Percentiles rank a stretch among this genome's conserved stretches.
phyloP scores from a whole-genome alignment of 495 filamentous ascomycete species.

The Neurospora tetraspora region DNA sequence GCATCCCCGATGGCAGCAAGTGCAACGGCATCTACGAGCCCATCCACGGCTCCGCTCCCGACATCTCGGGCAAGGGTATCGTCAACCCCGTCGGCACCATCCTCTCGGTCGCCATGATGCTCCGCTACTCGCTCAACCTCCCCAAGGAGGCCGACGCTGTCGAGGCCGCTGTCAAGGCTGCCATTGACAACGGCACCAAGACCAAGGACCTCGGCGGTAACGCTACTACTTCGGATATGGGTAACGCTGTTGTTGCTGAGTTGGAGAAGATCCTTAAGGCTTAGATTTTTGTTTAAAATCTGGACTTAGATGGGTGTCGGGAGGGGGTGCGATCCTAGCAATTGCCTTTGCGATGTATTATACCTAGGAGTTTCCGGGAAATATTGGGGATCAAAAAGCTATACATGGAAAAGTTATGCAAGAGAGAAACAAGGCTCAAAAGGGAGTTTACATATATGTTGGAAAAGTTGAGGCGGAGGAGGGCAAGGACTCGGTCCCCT shows the following conservation, averaged over 20 bases:
- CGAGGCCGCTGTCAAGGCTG: conserved; percentile 69
- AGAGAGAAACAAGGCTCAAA: neutral
- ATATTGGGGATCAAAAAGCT: neutral
- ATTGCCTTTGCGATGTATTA: neutral
- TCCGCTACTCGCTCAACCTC: conserved; percentile 75
- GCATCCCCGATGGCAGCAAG: conserved; percentile 67
- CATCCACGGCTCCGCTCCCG: conserved; percentile 77
- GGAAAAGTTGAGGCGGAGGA: neutral
- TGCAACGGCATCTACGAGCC: conserved; percentile 94
- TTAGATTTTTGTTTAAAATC: neutral
- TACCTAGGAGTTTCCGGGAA: neutral
- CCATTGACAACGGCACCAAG: conserved; percentile 62
- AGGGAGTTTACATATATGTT: neutral
- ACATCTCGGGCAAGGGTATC: conserved; percentile 79
- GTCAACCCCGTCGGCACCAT: conserved; percentile 81
- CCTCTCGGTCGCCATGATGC: conserved; percentile 83
- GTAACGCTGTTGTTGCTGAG: conserved; percentile 68
- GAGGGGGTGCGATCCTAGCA: neutral
- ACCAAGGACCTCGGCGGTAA: conserved; percentile 75
- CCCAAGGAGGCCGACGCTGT: conserved; percentile 61
- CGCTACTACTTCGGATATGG: conserved; percentile 64
- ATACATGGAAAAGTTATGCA: neutral
- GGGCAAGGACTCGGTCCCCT: neutral
- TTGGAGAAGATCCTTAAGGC: conserved; percentile 46
- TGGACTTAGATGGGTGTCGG: neutral